Percentiles rank a stretch among this genome's conserved stretches.
Evolutionary conservation across 2,329 filamentous ascomycete genomes (phyloP).

Genomic region (Aplosporella prunicola): DNA sequence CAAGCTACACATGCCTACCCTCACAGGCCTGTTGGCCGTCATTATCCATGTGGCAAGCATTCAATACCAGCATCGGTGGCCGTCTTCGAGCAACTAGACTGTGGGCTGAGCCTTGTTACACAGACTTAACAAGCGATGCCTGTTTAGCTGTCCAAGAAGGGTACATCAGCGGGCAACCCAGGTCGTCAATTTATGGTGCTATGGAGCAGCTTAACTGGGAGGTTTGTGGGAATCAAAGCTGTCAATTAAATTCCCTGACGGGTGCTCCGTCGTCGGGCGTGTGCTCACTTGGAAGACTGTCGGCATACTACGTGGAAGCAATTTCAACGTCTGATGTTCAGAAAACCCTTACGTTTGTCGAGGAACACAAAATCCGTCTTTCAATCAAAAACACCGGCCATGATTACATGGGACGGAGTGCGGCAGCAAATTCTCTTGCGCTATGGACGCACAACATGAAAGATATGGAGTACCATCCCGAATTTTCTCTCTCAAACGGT

Average conservation of each 20-base stretch:
- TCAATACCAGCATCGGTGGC: constrained; percentile 7
- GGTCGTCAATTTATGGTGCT: constrained; percentile 5
- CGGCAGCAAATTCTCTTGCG: constrained; percentile 14
- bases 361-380: constrained; percentile 14
- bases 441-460: constrained; percentile 17
- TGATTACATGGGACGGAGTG: constrained; percentile 18
- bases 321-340: constrained; percentile 14
- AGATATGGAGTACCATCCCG: constrained; percentile 10
- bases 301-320: constrained; percentile 17
- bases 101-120: constrained; percentile 6
- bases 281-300: constrained; percentile 7
- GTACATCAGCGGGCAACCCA: neutral
- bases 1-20: constrained; percentile 6
- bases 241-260: neutral
- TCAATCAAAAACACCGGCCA: constrained; percentile 20
- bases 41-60: neutral
- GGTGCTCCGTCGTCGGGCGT: neutral
- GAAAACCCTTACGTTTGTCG: constrained; percentile 16
- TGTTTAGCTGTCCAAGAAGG: neutral
- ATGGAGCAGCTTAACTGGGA: constrained; percentile 10
- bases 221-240: constrained; percentile 3
- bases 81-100: constrained; percentile 1
- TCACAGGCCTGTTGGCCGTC: constrained; percentile 7
- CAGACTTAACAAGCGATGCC: neutral
- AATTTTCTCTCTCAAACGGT: constrained; percentile 19